Conservation (phyloP, 192 early-diverging fungal genomes). For the Geranomyces variabilis region DNA sequence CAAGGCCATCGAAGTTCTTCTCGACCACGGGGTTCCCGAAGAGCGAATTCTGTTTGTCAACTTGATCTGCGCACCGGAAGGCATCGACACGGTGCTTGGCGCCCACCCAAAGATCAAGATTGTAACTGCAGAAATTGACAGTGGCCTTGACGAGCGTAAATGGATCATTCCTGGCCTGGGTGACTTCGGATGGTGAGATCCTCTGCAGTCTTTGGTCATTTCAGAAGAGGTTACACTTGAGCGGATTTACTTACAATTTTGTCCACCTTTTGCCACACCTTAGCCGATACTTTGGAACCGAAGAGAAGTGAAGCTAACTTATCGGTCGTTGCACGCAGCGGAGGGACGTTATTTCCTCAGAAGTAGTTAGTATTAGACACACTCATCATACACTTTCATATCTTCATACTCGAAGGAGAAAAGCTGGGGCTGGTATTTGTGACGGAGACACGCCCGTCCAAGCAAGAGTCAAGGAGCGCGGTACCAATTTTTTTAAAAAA, state of each 20-base stretch:
- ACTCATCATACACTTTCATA: no score
- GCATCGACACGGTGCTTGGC: slow-evolving; percentile 70
- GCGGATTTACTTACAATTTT: neutral
- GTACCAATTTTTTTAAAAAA: no score
- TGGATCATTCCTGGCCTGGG: slow-evolving; percentile 92
- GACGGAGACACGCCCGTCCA: no score
- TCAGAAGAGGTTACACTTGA: neutral
- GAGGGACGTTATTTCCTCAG: no score
- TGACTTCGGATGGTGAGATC: slow-evolving; percentile 80
- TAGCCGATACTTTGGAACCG: slow-evolving; percentile 79
- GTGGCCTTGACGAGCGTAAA: slow-evolving; percentile 76
- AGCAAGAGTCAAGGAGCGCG: no score
- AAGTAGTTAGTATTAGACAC: no score
- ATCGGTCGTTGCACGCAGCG: no score
- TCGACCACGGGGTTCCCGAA: slow-evolving; percentile 81
- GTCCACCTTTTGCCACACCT: neutral
- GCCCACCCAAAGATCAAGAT: slow-evolving; percentile 82
- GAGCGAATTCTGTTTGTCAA: slow-evolving; percentile 88
- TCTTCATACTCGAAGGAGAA: no score
- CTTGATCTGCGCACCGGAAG: slow-evolving; percentile 85
- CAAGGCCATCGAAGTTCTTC: slow-evolving; percentile 86
- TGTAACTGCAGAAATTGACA: slow-evolving; percentile 85
- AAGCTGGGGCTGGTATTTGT: no score
- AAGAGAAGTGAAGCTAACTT: slow-evolving; percentile 6
- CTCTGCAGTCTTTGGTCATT: no score